Percentiles rank a stretch among this genome's conserved stretches.
These are phyloP conservation scores for Russula lepida DNA, from an alignment of 768 basidiomycete genomes.

Conservation along the genomic window DNA sequence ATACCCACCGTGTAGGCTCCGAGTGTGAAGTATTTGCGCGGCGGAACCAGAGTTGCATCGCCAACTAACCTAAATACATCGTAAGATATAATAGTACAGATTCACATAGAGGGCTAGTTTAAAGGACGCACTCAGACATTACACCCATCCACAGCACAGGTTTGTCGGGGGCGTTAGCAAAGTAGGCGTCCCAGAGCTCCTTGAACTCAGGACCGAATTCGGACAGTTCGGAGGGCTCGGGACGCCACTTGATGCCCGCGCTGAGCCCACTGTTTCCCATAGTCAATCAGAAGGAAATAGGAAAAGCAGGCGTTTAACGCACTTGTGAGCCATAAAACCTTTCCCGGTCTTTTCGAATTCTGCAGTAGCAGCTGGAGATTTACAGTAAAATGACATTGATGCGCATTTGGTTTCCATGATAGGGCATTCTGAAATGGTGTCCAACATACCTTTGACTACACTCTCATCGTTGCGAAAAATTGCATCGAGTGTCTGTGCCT, in stretches of 20 bases:
- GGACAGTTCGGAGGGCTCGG: slow-evolving; percentile 21
- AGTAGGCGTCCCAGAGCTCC: slow-evolving; percentile 23
- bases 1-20: not conserved
- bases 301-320: slow-evolving; percentile 24
- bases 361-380: slow-evolving; percentile 27
- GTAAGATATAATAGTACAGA: not conserved
- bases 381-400: too few species aligned
- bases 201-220: slow-evolving; percentile 24
- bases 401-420: not conserved
- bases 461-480: slow-evolving; percentile 16
- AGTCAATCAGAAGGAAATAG: not conserved
- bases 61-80: not conserved
- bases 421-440: not conserved
- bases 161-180: slow-evolving; percentile 23
- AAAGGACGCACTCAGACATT: slow-evolving; percentile 16
- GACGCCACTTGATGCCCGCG: slow-evolving; percentile 23
- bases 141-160: slow-evolving; percentile 18
- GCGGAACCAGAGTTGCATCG: not conserved
- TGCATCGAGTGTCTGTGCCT: slow-evolving; percentile 22
- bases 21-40: slow-evolving; percentile 23
- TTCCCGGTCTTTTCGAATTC: slow-evolving; percentile 33
- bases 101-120: too few species aligned
- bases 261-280: slow-evolving; percentile 5
- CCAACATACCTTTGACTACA: slow-evolving; percentile 19
- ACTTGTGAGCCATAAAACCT: slow-evolving; percentile 52